phyloP scores from a whole-genome alignment of 1,139 yeast genomes.

The Saccharomycopsis hybrid region DNA sequence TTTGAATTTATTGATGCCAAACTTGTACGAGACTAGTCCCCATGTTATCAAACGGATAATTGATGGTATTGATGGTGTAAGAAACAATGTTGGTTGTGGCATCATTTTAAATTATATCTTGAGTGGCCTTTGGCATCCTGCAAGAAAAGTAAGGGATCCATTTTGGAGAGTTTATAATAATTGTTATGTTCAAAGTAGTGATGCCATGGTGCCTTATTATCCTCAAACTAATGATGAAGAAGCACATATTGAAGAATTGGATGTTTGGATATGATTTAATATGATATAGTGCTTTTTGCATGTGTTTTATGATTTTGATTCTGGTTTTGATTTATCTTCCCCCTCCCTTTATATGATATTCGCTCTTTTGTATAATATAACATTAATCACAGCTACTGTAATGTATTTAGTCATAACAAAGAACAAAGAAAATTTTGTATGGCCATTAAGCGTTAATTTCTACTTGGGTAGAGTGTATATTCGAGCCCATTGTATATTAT shows the following conservation, averaged over 20 bases:
- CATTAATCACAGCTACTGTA: too few relatives aligned
- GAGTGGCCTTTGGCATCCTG: slow-evolving; percentile 92
- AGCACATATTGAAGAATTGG: slow-evolving; percentile 35
- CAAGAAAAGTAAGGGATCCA: slow-evolving; percentile 73
- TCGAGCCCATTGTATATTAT: too few relatives aligned
- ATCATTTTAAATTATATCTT: slow-evolving; percentile 67
- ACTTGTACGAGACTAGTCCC: slow-evolving; percentile 87
- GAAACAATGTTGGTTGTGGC: slow-evolving; percentile 74
- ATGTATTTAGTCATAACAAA: too few relatives aligned
- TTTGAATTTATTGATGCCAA: slow-evolving; percentile 72
- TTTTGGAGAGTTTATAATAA: slow-evolving; percentile 82
- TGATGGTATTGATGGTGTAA: slow-evolving; percentile 73
- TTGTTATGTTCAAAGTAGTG: slow-evolving; percentile 69
- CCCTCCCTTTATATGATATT: too few relatives aligned
- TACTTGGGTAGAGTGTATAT: too few relatives aligned
- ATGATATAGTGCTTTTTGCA: too few relatives aligned
- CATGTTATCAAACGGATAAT: slow-evolving; percentile 81
- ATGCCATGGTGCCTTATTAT: slow-evolving; percentile 75
- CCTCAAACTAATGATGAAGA: slow-evolving; percentile 42
- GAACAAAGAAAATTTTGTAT: too few relatives aligned
- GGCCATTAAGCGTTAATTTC: too few relatives aligned
- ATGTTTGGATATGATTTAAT: slow-evolving; percentile 32
- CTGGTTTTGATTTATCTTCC: too few relatives aligned
- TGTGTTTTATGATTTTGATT: too few relatives aligned
- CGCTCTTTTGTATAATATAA: too few relatives aligned